A percentile compares a stretch with the other conserved stretches of the same genome.
Conservation (phyloP, 129 eudicot species). For the Calendula officinalis region DNA sequence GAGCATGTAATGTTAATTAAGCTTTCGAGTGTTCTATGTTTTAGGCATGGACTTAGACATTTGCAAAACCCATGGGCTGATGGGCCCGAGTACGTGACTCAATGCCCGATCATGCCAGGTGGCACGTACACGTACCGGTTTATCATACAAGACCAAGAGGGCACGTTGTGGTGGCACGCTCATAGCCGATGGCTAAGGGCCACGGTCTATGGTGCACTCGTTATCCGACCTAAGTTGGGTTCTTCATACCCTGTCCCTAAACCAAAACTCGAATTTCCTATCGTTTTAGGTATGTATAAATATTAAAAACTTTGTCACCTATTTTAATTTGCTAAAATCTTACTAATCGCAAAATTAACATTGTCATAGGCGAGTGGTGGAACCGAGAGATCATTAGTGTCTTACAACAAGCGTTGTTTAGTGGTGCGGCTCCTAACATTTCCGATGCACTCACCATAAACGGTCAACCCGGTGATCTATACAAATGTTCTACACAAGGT, state of each 20-base stretch:
- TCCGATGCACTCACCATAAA: constrained; percentile 75
- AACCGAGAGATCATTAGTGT: constrained; percentile 50
- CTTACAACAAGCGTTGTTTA: constrained; percentile 43
- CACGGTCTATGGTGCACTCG: constrained; percentile 70
- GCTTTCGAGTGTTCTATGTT: neutral
- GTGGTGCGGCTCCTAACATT: constrained; percentile 72
- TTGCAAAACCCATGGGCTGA: constrained; percentile 90
- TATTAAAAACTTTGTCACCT: neutral
- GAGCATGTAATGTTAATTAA: neutral
- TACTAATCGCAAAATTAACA: neutral
- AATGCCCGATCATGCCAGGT: constrained; percentile 78
- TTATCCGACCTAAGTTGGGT: constrained; percentile 67
- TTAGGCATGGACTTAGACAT: constrained; percentile 81
- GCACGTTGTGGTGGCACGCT: constrained; percentile 91
- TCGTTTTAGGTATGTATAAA: constrained; percentile 51
- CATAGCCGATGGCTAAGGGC: constrained; percentile 88
- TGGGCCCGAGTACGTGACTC: constrained; percentile 85
- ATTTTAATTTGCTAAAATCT: neutral
- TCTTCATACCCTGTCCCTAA: constrained; percentile 53
- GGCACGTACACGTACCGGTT: constrained; percentile 57
- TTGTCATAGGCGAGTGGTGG: constrained; percentile 81
- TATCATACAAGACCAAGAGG: constrained; percentile 63
- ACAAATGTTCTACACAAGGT: constrained; percentile 72
- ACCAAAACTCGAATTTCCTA: constrained; percentile 56
- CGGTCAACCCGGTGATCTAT: constrained; percentile 83